Evolutionary conservation across 2,329 filamentous ascomycete genomes (phyloP).

Genomic region (Ceratocystis harringtonii): DNA sequence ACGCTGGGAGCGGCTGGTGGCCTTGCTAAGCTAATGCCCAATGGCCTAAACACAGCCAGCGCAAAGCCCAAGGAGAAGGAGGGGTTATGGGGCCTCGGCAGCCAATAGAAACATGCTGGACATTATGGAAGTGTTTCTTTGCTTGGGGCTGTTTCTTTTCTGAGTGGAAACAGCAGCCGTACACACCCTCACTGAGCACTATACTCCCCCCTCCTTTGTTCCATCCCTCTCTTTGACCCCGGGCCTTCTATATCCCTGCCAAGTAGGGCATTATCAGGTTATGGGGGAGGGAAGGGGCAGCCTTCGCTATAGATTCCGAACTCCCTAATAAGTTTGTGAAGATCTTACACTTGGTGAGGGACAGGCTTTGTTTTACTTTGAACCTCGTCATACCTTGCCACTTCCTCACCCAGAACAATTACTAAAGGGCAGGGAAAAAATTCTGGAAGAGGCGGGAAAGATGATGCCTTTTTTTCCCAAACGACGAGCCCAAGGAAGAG

Average conservation of each 20-base stretch:
- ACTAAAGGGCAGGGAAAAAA: background rate
- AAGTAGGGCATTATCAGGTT: background rate
- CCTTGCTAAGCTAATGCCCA: background rate
- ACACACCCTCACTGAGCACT: background rate
- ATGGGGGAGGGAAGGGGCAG: background rate
- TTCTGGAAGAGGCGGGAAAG: constrained; percentile 1
- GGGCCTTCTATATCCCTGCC: background rate
- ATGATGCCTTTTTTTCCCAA: background rate
- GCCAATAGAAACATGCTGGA: too few species aligned
- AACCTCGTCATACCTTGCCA: background rate
- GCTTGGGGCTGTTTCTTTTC: too few species aligned
- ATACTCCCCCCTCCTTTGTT: background rate
- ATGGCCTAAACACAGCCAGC: background rate
- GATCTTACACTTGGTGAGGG: constrained; percentile 4
- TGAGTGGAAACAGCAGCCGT: too few species aligned
- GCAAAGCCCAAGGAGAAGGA: background rate
- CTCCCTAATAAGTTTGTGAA: background rate
- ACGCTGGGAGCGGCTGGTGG: background rate
- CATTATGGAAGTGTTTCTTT: too few species aligned
- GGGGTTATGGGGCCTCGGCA: background rate
- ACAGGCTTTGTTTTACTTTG: background rate
- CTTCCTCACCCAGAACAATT: background rate
- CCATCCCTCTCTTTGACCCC: background rate
- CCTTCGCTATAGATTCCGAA: background rate
- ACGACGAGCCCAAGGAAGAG: background rate